Base-by-base conservation (phyloP, 225 moss, liverwort and hornwort genomes). In the Thuidium tamariscinum region DNA sequence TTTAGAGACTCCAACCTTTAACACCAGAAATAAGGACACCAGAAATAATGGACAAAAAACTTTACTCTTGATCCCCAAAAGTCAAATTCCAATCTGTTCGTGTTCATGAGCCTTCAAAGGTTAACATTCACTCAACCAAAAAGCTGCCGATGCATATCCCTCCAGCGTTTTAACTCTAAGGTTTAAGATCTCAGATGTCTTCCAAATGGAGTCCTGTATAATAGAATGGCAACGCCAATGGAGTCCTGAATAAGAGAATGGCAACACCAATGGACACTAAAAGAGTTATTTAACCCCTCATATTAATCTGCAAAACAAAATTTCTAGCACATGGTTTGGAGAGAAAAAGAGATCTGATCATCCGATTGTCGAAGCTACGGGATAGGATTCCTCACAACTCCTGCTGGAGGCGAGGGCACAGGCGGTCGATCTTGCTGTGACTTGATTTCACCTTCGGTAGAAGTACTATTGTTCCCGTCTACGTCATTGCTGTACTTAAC, bases 391-490 rank as follows among this genome's bases (percentile, higher is more conserved):
- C 23, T 89, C 70, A 93, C 88, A 48, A 80, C 23, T 85, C 86
- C 89, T 81, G 84, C 75, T 10, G 93, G 92, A 77, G 92, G 93
- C 88, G 90, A 81, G 3, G 86, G 75, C 79, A 89, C 82, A 80
- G 76, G 32, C 23, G 80, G 72, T 61, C 6, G 79, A 30, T 65
- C 77, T 84, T 85, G 75, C 39, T 83, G 79, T 76, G 75, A 41
- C 77, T 61, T 56, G 22, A 41, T 55, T 79, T 87, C 93, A 52
- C 36, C 81, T 79, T 67, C 81, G 61, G 61, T 54, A 71, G 61
- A 20, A 20, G 32, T 73, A 54, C 18, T 65, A 36, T 18, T 72
- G 52, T 52, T 73, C 39, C 25, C 39, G 41, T 89, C 91, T 36
- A 4, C 30, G 39, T 88, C 92, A 30, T 85, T 87, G 36, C 84